A percentile compares a stretch with the other conserved stretches of the same genome.
These are phyloP conservation scores for Ascochyta viciae-villosae DNA, from an alignment of 2,329 filamentous ascomycete genomes.

Conservation along the genomic window DNA sequence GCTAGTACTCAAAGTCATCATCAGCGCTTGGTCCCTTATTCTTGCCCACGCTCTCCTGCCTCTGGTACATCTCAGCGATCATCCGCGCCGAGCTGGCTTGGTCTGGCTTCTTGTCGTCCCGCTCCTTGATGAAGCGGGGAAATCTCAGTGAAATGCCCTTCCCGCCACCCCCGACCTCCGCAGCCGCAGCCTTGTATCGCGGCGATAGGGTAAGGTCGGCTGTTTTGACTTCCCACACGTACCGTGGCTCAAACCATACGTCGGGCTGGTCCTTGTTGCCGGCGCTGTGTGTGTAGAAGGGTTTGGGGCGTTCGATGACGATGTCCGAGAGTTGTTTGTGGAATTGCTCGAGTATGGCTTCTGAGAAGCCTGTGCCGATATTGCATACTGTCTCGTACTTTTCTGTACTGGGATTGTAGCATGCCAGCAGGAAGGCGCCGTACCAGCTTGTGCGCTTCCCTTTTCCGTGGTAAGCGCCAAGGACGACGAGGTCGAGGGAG, in stretches of 20 bases:
- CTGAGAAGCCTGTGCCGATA: constrained; percentile 96
- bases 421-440: constrained; percentile 92
- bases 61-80: constrained; percentile 96
- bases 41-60: constrained; percentile 89
- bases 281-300: constrained; percentile 87
- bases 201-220: constrained; percentile 93
- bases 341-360: constrained; percentile 89
- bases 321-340: constrained; percentile 77
- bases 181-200: constrained; percentile 87
- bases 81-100: constrained; percentile 82
- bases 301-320: constrained; percentile 88
- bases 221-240: constrained; percentile 98
- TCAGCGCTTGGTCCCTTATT: constrained; percentile 86
- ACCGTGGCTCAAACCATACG: constrained; percentile 95
- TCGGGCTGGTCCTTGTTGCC: constrained; percentile 94
- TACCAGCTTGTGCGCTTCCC: constrained; percentile 97
- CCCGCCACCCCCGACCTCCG: constrained; percentile 74
- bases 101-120: constrained; percentile 96
- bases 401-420: constrained; percentile 82
- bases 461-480: constrained; percentile 92
- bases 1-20: constrained; percentile 95
- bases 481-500: constrained; percentile 92
- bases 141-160: constrained; percentile 89
- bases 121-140: constrained; percentile 86
- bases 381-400: constrained; percentile 97